Base-by-base conservation (phyloP, 2,329 filamentous ascomycete genomes). In the Apiospora sp. region DNA sequence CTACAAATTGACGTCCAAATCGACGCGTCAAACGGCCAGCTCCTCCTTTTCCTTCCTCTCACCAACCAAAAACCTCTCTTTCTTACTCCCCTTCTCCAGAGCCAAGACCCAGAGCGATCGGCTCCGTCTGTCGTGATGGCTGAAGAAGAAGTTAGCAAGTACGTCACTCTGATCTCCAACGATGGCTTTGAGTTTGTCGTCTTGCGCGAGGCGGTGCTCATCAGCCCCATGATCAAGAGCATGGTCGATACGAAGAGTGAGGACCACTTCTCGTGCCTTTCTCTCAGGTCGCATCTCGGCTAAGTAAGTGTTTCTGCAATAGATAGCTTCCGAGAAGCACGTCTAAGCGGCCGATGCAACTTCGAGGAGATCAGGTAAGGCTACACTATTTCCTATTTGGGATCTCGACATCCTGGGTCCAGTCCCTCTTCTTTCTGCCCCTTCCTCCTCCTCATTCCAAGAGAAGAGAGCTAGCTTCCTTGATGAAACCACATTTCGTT, bases 181-280 rank as follows among this genome's bases (percentile, higher is more conserved):
- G 93, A 96, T 82, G 92, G 90, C 77, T 94, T 91, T 80, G 92
- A 94, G 84, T 95, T 94, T 80, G 90, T 93, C 75, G 87, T 95
- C 70, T 86, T 93, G 71, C 90, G 93, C 71, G 92, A 93, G 69
- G 91, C 92, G 3, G 90, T 92, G 73, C 86, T 90, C 78, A 86
- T 93, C 78, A 93, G 92, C 76, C 91, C 91, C 46, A 89, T 91
- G 73, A 92, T 96, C 83, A 92, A 90, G 83, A 88, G 90, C 80
- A 94, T 94, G 89, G 84, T 96, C 73, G 91, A 94, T 78, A 89
- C 91, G 22, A 87, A 88, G 77, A 92, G 92, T 92, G 81, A 77
- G 85, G 78, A 54, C 77, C 30, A 12, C 78, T 75, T 61, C 69
- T 74, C 72, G 71, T 71, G 72, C 71, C 71, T 68, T 71, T 61